Percentiles rank a stretch among this genome's conserved stretches.
phyloP scores from a whole-genome alignment of 495 filamentous ascomycete species.

The Chlorociboria aeruginascens region DNA sequence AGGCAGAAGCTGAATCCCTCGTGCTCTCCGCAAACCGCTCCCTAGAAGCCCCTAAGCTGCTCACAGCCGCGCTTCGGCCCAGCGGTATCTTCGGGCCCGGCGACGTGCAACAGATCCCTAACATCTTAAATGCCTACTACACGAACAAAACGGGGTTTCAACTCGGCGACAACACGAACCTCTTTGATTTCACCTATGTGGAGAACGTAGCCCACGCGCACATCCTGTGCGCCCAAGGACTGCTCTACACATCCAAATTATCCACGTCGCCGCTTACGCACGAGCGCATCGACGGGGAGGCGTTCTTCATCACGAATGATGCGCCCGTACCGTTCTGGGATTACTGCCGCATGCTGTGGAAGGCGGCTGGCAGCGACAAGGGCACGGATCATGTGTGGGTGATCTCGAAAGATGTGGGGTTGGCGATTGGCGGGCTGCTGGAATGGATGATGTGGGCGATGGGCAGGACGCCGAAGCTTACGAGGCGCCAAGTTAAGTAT shows the following conservation, averaged over 20 bases:
- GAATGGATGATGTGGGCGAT: constrained; percentile 57
- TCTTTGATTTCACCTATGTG: constrained; percentile 79
- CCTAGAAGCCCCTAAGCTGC: constrained; percentile 43
- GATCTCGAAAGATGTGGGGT: constrained; percentile 50
- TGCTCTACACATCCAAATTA: constrained; percentile 47
- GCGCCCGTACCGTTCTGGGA: constrained; percentile 95
- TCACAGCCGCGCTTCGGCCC: constrained; percentile 73
- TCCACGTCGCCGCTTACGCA: constrained; percentile 50
- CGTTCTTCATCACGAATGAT: constrained; percentile 93
- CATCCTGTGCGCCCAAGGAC: constrained; percentile 56
- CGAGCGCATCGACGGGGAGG: constrained; percentile 83
- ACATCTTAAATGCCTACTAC: constrained; percentile 52
- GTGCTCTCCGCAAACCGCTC: constrained; percentile 78
- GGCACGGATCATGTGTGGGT: constrained; percentile 58
- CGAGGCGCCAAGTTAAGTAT: constrained; percentile 60
- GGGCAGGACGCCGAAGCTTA: constrained; percentile 67
- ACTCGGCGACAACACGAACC: constrained; percentile 77
- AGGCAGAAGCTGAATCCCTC: constrained; percentile 78
- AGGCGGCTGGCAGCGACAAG: constrained; percentile 47
- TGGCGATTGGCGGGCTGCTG: constrained; percentile 52
- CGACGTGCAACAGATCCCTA: constrained; percentile 53
- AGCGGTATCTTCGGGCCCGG: constrained; percentile 88
- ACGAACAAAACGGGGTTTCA: constrained; percentile 65
- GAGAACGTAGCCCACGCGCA: constrained; percentile 68
- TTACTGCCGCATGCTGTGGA: constrained; percentile 69